Evolutionary conservation across 768 basidiomycete species (phyloP).

Genomic region (Crucibulum laeve): DNA sequence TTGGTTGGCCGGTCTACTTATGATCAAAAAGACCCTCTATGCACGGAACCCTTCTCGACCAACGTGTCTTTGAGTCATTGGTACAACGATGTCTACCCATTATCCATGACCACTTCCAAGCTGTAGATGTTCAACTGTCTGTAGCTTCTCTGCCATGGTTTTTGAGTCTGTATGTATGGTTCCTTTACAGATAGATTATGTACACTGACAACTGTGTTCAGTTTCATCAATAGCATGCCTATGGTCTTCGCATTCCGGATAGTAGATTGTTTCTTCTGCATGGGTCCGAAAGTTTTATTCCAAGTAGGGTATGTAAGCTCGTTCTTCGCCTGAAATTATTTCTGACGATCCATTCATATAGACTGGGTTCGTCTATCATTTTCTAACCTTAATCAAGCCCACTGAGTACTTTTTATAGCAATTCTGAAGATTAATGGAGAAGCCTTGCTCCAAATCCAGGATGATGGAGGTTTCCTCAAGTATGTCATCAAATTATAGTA

Average conservation of each 20-base stretch:
- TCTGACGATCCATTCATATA: slow-evolving; percentile 20
- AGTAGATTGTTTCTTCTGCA: slow-evolving; percentile 96
- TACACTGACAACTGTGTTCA: slow-evolving; percentile 16
- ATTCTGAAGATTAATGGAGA: slow-evolving; percentile 98
- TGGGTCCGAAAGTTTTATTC: slow-evolving; percentile 98
- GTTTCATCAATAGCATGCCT: slow-evolving; percentile 92
- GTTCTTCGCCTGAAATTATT: neutral
- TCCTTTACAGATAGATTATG: neutral
- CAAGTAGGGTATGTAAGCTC: slow-evolving; percentile 81
- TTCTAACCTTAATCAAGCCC: neutral
- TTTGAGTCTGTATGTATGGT: slow-evolving; percentile 75
- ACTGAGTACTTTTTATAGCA: slow-evolving; percentile 38
- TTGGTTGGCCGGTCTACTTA: slow-evolving; percentile 3
- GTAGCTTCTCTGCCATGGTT: slow-evolving; percentile 99
- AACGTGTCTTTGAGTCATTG: slow-evolving; percentile 94
- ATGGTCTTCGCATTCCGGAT: slow-evolving; percentile 98
- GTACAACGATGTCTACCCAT: slow-evolving; percentile 87
- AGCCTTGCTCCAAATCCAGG: slow-evolving; percentile 85
- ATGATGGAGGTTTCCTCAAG: slow-evolving; percentile 97
- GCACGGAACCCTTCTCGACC: slow-evolving; percentile 98
- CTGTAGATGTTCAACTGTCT: slow-evolving; percentile 92
- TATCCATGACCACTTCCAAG: slow-evolving; percentile 88
- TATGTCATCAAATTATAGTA: slow-evolving; percentile 27
- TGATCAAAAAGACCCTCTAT: slow-evolving; percentile 75
- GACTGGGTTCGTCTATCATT: slow-evolving; percentile 50